phyloP scores from a whole-genome alignment of 2,329 filamentous ascomycete genomes.

The Diaporthe ilicicola region DNA sequence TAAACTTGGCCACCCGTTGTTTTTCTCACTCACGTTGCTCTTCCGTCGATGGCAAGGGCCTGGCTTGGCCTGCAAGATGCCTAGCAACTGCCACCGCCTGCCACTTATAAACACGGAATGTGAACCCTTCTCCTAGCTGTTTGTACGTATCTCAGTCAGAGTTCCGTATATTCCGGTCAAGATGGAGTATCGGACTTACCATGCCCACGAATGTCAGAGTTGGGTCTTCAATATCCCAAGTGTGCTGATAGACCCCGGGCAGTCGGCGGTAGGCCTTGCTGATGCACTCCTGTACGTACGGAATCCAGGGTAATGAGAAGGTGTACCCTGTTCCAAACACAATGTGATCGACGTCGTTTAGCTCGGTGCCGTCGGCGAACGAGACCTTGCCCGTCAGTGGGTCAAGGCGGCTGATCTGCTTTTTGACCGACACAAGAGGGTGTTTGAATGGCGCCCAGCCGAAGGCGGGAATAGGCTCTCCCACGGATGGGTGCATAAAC shows the following conservation, averaged over 20 bases:
- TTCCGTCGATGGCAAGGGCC: neutral
- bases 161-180: neutral
- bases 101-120: constrained; percentile 49
- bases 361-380: constrained; percentile 59
- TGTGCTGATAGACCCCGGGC: constrained; percentile 47
- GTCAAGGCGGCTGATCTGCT: constrained; percentile 53
- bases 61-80: constrained; percentile 43
- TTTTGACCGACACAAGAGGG: constrained; percentile 53
- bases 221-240: constrained; percentile 46
- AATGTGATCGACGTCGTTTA: constrained; percentile 61
- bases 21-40: constrained; percentile 42
- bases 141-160: neutral
- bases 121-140: constrained; percentile 47
- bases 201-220: constrained; percentile 46
- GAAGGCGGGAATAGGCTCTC: constrained; percentile 59
- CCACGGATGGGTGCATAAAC: constrained; percentile 57
- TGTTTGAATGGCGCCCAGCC: constrained; percentile 65
- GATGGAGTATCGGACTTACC: constrained; percentile 37
- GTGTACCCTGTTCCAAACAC: constrained; percentile 69
- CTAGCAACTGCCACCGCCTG: constrained; percentile 49
- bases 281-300: constrained; percentile 54
- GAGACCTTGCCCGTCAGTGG: constrained; percentile 49
- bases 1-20: constrained; percentile 39
- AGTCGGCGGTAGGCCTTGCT: constrained; percentile 44
- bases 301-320: constrained; percentile 64